A percentile compares a stretch with the other conserved stretches of the same genome.
phyloP scores from a whole-genome alignment of 441 rosid species.

The Euphorbia schlechtendalii region DNA sequence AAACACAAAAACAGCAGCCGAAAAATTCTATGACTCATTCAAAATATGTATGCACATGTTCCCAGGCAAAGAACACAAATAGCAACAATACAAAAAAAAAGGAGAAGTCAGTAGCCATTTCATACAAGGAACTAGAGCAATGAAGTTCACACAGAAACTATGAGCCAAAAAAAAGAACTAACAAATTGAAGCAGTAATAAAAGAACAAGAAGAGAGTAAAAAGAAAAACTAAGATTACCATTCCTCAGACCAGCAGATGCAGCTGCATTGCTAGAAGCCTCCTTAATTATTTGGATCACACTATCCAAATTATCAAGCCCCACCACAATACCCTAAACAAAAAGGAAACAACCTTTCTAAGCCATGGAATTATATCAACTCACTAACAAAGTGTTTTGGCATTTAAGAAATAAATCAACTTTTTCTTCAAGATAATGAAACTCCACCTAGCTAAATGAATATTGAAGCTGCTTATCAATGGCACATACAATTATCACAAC shows the following conservation, averaged over 20 bases:
- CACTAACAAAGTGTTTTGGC: background rate
- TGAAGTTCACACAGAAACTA: no score
- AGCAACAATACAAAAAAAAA: no score
- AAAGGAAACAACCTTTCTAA: conserved; percentile 15
- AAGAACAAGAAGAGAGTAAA: no score
- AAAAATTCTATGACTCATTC: background rate
- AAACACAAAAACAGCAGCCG: background rate
- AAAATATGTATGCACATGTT: background rate
- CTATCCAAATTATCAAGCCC: conserved; percentile 83
- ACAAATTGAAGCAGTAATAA: no score
- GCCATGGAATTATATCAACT: background rate
- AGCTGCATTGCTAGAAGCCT: conserved; percentile 59
- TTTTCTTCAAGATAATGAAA: background rate
- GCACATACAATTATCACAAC: background rate
- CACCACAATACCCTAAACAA: conserved; percentile 62
- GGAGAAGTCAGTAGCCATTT: no score
- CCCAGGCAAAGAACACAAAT: background rate
- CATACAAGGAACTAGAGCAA: no score
- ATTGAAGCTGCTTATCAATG: background rate
- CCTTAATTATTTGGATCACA: conserved; percentile 56
- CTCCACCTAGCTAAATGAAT: background rate
- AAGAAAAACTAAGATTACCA: no score
- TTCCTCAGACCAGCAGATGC: conserved; percentile 35
- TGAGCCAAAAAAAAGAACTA: no score
- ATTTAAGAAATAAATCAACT: background rate